These are phyloP conservation scores for Hirschioporus abietinus DNA, from an alignment of 768 basidiomycete species.

Conservation along the genomic window DNA sequence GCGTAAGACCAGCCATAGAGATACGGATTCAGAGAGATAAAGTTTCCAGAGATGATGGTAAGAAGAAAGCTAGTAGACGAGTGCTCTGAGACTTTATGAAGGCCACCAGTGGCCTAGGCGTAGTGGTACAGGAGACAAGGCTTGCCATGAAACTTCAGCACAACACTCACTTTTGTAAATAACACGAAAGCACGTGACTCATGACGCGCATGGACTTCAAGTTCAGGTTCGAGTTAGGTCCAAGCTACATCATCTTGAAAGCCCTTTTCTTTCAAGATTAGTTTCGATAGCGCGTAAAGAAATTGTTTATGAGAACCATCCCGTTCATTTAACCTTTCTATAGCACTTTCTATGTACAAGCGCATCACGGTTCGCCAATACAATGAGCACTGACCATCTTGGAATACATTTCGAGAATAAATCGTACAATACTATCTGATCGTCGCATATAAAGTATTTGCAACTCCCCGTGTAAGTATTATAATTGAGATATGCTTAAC, in stretches of 20 bases:
- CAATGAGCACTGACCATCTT: too few species aligned
- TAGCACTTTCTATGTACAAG: too few species aligned
- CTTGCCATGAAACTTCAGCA: background rate
- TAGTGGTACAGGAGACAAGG: background rate
- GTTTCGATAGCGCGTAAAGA: too few species aligned
- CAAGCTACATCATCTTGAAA: too few species aligned
- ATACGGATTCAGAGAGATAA: constrained; percentile 11
- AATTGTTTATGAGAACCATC: too few species aligned
- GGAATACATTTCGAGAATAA: too few species aligned
- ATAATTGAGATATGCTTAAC: background rate
- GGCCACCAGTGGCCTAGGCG: background rate
- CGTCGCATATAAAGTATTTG: too few species aligned
- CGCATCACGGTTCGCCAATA: too few species aligned
- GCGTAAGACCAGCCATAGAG: constrained; percentile 49
- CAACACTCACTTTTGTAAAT: background rate
- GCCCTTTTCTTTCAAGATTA: too few species aligned
- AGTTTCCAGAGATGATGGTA: background rate
- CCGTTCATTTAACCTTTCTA: too few species aligned
- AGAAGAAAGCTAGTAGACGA: background rate
- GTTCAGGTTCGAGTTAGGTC: too few species aligned
- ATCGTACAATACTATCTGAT: too few species aligned
- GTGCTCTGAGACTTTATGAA: background rate
- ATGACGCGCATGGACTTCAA: background rate
- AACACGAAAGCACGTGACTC: background rate
- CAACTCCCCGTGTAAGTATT: background rate